Conservation (phyloP, 2,329 filamentous ascomycete genomes). For the Penicillium fuscoglaucum region DNA sequence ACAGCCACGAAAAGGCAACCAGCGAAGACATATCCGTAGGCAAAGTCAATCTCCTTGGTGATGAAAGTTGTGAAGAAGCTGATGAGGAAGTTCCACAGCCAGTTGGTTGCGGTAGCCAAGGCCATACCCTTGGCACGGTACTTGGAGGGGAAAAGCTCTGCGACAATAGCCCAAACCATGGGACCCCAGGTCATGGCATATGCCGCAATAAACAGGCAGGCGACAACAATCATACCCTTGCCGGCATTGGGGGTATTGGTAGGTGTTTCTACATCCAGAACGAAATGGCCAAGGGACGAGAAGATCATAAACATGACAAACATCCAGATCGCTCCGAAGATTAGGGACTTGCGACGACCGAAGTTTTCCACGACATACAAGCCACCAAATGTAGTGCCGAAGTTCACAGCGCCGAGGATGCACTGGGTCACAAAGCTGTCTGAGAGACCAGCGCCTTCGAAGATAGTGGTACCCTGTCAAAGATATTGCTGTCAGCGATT, state of each 20-base stretch:
- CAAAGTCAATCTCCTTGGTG: constrained; percentile 67
- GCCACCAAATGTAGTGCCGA: constrained; percentile 64
- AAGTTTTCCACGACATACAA: constrained; percentile 69
- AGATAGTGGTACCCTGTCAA: constrained; percentile 54
- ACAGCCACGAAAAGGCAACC: constrained; percentile 66
- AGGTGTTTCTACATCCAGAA: constrained; percentile 41
- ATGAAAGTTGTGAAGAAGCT: constrained; percentile 80
- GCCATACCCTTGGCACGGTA: constrained; percentile 73
- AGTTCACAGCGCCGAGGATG: constrained; percentile 67
- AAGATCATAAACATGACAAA: constrained; percentile 66
- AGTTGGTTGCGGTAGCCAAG: constrained; percentile 76
- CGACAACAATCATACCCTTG: constrained; percentile 69
- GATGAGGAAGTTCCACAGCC: constrained; percentile 71
- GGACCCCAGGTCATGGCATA: constrained; percentile 71
- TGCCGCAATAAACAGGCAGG: constrained; percentile 69
- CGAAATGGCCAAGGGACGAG: constrained; percentile 55
- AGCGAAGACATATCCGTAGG: constrained; percentile 75
- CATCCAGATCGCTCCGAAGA: constrained; percentile 67
- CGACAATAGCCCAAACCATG: constrained; percentile 51
- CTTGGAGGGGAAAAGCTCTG: constrained; percentile 46
- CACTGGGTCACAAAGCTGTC: constrained; percentile 65
- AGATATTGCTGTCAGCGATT: constrained; percentile 36
- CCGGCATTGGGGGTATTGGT: constrained; percentile 52
- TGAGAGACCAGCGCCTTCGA: constrained; percentile 63
- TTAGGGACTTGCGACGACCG: constrained; percentile 67